Evolutionary conservation across 768 basidiomycete species (phyloP).

Genomic region (Lepiota brunneoincarnata): DNA sequence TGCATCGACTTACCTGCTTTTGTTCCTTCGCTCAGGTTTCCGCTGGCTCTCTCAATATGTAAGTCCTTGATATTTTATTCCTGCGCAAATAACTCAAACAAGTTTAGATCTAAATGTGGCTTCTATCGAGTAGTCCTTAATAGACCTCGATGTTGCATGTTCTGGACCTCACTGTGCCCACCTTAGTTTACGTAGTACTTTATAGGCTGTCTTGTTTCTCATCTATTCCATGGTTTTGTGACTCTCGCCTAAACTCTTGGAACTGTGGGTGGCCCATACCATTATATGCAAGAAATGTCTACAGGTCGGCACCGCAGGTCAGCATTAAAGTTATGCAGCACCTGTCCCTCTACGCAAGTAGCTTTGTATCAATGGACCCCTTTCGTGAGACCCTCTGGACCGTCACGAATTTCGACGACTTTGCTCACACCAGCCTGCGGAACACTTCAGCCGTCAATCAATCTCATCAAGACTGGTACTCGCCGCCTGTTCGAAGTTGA

Average conservation of each 20-base stretch:
- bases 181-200: conserved; percentile 11
- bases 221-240: neutral
- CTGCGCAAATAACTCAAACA: conserved; percentile 4
- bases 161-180: conserved; percentile 7
- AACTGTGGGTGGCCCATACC: neutral
- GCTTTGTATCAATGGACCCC: conserved; percentile 62
- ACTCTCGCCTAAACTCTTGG: neutral
- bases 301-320: no score
- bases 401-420: conserved; percentile 80
- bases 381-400: conserved; percentile 77
- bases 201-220: conserved; percentile 1
- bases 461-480: conserved; percentile 21
- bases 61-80: conserved; percentile 25
- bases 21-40: conserved; percentile 57
- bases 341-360: conserved; percentile 28
- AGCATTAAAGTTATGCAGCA: no score
- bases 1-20: neutral
- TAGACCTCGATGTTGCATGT: conserved; percentile 8
- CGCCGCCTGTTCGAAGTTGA: conserved; percentile 79
- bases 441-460: neutral
- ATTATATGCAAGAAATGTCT: no score
- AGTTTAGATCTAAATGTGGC: conserved; percentile 34
- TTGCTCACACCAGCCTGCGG: conserved; percentile 72
- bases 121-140: neutral
- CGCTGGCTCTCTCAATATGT: conserved; percentile 98